Evolutionary conservation across 2,329 filamentous ascomycete species (phyloP).

Genomic region (Cladosporium phlei): DNA sequence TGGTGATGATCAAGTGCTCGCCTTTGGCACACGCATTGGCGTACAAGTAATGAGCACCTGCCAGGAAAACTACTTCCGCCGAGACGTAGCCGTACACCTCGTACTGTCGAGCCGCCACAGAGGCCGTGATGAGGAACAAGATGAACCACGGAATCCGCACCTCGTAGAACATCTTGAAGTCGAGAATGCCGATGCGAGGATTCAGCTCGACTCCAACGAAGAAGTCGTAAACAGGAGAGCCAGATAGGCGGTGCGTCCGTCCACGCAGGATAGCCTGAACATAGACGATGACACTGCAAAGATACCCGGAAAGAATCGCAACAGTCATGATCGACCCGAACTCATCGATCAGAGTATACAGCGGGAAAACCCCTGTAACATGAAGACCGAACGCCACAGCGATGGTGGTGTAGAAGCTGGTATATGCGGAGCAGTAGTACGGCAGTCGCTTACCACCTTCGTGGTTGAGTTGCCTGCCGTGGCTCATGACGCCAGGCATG

Average conservation of each 20-base stretch:
- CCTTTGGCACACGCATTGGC: slow-evolving; percentile 89
- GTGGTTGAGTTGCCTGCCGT: slow-evolving; percentile 82
- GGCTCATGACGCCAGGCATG: slow-evolving; percentile 79
- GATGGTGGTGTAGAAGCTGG: slow-evolving; percentile 83
- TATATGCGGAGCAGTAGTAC: slow-evolving; percentile 91
- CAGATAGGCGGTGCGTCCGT: slow-evolving; percentile 86
- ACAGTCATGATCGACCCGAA: slow-evolving; percentile 92
- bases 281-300: slow-evolving; percentile 80
- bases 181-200: slow-evolving; percentile 68
- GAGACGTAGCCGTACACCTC: slow-evolving; percentile 81
- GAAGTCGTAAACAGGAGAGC: slow-evolving; percentile 75
- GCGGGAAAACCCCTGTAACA: slow-evolving; percentile 74
- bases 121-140: slow-evolving; percentile 70
- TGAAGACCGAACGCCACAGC: slow-evolving; percentile 67
- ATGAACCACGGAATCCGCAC: slow-evolving; percentile 91
- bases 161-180: slow-evolving; percentile 95
- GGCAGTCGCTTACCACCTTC: slow-evolving; percentile 76
- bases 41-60: slow-evolving; percentile 88
- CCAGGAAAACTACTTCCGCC: slow-evolving; percentile 74
- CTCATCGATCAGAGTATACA: slow-evolving; percentile 90
- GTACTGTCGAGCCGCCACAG: slow-evolving; percentile 74
- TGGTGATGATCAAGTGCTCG: slow-evolving; percentile 83
- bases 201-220: slow-evolving; percentile 88
- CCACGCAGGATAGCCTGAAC: slow-evolving; percentile 78
- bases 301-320: slow-evolving; percentile 82